Percentiles rank a stretch among this genome's conserved stretches.
These are phyloP conservation scores for Paecilomyces sp. DNA, from an alignment of 2,329 filamentous ascomycete genomes.

Conservation along the genomic window DNA sequence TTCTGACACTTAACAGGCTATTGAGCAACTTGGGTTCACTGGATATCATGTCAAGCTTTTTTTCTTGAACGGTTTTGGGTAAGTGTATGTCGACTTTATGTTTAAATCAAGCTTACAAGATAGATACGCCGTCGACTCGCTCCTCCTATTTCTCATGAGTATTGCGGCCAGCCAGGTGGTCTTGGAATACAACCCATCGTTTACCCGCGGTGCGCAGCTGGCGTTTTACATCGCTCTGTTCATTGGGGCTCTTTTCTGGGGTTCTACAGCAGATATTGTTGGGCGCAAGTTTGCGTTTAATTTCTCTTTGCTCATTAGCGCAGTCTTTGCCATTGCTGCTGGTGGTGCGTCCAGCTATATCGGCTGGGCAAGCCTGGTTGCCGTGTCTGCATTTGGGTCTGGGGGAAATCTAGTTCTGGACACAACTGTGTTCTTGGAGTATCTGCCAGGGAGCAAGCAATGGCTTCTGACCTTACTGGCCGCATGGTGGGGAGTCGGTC, in stretches of 20 bases:
- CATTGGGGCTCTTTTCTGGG: slow-evolving; percentile 56
- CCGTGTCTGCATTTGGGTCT: slow-evolving; percentile 56
- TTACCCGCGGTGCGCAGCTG: slow-evolving; percentile 28
- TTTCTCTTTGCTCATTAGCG: slow-evolving; percentile 56
- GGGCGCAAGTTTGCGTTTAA: slow-evolving; percentile 65
- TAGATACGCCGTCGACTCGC: slow-evolving; percentile 25
- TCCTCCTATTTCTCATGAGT: slow-evolving; percentile 30
- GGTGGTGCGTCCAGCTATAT: slow-evolving; percentile 62
- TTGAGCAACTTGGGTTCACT: slow-evolving; percentile 49
- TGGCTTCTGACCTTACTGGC: slow-evolving; percentile 45
- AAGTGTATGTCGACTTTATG: slow-evolving; percentile 8
- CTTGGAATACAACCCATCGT: slow-evolving; percentile 20
- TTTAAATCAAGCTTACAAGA: not conserved
- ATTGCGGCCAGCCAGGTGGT: slow-evolving; percentile 21
- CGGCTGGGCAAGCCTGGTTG: slow-evolving; percentile 57
- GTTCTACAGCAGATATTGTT: slow-evolving; percentile 59
- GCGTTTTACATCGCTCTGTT: slow-evolving; percentile 37
- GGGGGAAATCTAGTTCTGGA: slow-evolving; percentile 60
- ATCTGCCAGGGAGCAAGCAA: slow-evolving; percentile 51
- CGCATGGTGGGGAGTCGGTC: slow-evolving; percentile 38
- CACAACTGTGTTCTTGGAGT: slow-evolving; percentile 54
- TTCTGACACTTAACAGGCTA: slow-evolving; percentile 23
- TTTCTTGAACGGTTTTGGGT: slow-evolving; percentile 55
- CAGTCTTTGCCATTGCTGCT: slow-evolving; percentile 56
- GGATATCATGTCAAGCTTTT: slow-evolving; percentile 53